Evolutionary conservation across 257 asterid species (phyloP), one percentile per base, ranked within the genome.

Genomic region (Anisodus acutangulus): DNA sequence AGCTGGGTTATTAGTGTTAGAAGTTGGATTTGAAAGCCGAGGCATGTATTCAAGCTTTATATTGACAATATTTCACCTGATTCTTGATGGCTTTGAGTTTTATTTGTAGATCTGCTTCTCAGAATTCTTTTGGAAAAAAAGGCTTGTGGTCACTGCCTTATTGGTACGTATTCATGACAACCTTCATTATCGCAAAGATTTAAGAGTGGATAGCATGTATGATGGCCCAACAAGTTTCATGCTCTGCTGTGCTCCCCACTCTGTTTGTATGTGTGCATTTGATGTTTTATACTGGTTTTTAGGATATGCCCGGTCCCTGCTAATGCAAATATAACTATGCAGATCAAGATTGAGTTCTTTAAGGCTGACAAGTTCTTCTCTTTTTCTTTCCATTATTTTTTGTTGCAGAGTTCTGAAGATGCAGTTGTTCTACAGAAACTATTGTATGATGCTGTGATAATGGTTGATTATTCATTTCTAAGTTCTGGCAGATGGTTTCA

Each of bases 31-130:
- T 19, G 9, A 74, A 72, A 72, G 59, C 59, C 11, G 4, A 19
- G 19, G 12, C 59, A 72, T 58, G 71, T 19, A 80, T 80, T 58
- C 39, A 39, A 17, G 71, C 70, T 58, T 35, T 54, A 5, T 15
- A 79, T 35, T 43, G 83, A 41, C 53, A 58, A 43, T 39, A 58
- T 55, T 58, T 43, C n/a, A 39, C 71, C n/a, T 60, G 39, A 58
- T 80, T 37, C 67, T 39, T 80, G 55, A 80, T 80, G 11, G 53
- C 35, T 80, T 80, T 12, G 12, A 55, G 57, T 58, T 80, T 87
- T 93, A 66, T 90, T 85, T 86, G 72, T 93, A 94, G 98, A 93
- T 89, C 85, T 89, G 88, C 95, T 95, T 82, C 91, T 94, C 84
- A 90, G 87, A 82, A 87, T 90, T 91, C 92, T 92, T 47, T 78